These are phyloP conservation scores for Tylopilus plumbeoviolaceoides DNA, from an alignment of 768 basidiomycete genomes.

Conservation along the genomic window DNA sequence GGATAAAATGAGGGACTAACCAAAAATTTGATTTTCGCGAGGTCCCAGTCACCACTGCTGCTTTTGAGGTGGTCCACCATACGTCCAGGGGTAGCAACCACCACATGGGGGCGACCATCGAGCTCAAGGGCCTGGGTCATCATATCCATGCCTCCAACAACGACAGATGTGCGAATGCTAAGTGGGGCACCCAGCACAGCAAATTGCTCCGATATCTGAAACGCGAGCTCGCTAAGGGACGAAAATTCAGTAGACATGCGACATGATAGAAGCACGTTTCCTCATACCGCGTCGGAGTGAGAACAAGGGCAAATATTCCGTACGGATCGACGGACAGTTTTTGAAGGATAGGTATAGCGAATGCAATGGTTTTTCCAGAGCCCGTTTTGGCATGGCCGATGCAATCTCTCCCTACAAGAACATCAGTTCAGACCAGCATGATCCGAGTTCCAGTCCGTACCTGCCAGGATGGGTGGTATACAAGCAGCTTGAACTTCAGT, in stretches of 20 bases:
- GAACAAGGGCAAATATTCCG: slow-evolving; percentile 87
- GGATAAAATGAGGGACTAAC: slow-evolving; percentile 38
- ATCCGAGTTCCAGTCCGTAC: slow-evolving; percentile 33
- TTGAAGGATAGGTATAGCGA: slow-evolving; percentile 93
- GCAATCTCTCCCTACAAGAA: slow-evolving; percentile 79
- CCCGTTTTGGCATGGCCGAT: slow-evolving; percentile 98
- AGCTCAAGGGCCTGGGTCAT: slow-evolving; percentile 90
- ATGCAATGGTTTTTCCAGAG: slow-evolving; percentile 96
- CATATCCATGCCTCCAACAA: slow-evolving; percentile 99
- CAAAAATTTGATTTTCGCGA: slow-evolving; percentile 81
- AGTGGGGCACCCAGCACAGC: slow-evolving; percentile 81
- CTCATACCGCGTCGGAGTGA: slow-evolving; percentile 89
- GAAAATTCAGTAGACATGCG: not conserved
- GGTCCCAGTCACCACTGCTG: slow-evolving; percentile 71
- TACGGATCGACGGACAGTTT: slow-evolving; percentile 85
- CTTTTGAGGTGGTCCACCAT: slow-evolving; percentile 88
- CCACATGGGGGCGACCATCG: slow-evolving; percentile 80
- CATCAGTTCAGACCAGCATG: not conserved
- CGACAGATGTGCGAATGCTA: slow-evolving; percentile 78
- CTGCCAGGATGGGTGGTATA: slow-evolving; percentile 80
- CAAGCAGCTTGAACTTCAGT: slow-evolving; percentile 90
- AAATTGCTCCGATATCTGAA: slow-evolving; percentile 97
- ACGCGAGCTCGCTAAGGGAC: slow-evolving; percentile 79
- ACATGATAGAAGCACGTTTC: not conserved
- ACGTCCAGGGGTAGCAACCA: slow-evolving; percentile 94